phyloP scores from a whole-genome alignment of 1,139 yeast species.

The Yamadazyma sp. region DNA sequence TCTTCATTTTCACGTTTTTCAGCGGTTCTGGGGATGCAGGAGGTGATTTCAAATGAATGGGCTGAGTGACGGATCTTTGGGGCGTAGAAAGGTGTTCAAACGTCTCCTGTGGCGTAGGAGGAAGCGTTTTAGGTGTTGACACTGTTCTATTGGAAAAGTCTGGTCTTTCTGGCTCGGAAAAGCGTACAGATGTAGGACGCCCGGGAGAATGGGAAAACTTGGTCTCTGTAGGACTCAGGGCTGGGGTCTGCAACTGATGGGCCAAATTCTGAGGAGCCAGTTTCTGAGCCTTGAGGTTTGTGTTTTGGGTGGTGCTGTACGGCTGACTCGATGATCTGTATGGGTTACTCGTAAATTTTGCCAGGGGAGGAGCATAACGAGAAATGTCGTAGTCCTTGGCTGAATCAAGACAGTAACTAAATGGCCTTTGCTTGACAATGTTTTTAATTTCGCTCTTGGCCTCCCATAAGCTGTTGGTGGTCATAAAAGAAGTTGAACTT shows the following conservation, averaged over 20 bases:
- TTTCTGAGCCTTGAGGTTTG: neutral
- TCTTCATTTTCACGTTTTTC: slow-evolving; percentile 9
- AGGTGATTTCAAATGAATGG: neutral
- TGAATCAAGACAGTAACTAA: slow-evolving; percentile 33
- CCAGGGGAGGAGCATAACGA: slow-evolving; percentile 23
- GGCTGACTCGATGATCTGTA: slow-evolving; percentile 6
- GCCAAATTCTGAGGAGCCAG: neutral
- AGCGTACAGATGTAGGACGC: no score
- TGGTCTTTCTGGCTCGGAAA: no score
- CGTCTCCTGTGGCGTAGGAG: slow-evolving; percentile 5
- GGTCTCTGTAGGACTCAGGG: neutral
- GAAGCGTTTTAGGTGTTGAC: slow-evolving; percentile 2
- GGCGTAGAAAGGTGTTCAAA: neutral
- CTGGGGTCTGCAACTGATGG: neutral
- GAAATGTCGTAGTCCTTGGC: slow-evolving; percentile 33
- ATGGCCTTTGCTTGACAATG: slow-evolving; percentile 29
- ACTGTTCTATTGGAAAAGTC: neutral
- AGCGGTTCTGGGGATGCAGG: slow-evolving; percentile 4
- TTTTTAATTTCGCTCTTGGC: slow-evolving; percentile 22
- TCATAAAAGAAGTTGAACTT: slow-evolving; percentile 10
- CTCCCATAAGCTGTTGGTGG: slow-evolving; percentile 15
- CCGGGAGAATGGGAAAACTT: neutral
- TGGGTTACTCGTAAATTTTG: slow-evolving; percentile 7
- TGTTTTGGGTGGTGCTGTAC: neutral
- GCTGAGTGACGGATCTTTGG: slow-evolving; percentile 2